These are phyloP conservation scores for Jatropha multifida DNA, from an alignment of 441 rosid genomes.

Conservation along the genomic window DNA sequence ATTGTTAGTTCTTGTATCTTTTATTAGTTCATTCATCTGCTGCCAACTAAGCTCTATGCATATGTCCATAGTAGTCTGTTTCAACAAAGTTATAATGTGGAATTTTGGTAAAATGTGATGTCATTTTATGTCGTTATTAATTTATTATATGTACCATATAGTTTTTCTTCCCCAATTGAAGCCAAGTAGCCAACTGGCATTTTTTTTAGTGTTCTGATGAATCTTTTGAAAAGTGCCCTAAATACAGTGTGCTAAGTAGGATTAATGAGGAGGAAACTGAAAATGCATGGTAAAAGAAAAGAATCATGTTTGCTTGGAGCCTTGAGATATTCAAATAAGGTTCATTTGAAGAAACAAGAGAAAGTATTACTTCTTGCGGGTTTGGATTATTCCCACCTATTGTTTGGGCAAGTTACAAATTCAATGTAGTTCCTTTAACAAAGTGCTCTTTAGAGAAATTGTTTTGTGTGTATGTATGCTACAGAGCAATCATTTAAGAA, in stretches of 20 bases:
- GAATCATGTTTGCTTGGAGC: background rate
- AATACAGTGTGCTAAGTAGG: background rate
- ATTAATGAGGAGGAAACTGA: background rate
- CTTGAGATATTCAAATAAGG: background rate
- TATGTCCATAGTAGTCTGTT: background rate
- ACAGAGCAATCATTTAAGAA: background rate
- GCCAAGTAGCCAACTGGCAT: background rate
- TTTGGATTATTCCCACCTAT: background rate
- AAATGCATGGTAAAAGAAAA: background rate
- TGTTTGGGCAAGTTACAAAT: background rate
- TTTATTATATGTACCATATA: background rate
- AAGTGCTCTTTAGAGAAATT: background rate
- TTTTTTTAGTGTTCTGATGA: background rate
- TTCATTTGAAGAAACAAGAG: no score
- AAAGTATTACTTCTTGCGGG: background rate
- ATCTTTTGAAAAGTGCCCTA: background rate
- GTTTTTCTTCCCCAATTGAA: background rate
- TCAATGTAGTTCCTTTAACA: no score
- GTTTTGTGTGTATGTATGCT: background rate
- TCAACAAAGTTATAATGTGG: background rate
- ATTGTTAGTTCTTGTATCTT: constrained; percentile 1
- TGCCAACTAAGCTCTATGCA: background rate
- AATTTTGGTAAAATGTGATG: background rate
- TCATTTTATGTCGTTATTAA: background rate
- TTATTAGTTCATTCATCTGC: background rate